phyloP scores from a whole-genome alignment of 345 rosid species.

The Syzygium oleosum region DNA sequence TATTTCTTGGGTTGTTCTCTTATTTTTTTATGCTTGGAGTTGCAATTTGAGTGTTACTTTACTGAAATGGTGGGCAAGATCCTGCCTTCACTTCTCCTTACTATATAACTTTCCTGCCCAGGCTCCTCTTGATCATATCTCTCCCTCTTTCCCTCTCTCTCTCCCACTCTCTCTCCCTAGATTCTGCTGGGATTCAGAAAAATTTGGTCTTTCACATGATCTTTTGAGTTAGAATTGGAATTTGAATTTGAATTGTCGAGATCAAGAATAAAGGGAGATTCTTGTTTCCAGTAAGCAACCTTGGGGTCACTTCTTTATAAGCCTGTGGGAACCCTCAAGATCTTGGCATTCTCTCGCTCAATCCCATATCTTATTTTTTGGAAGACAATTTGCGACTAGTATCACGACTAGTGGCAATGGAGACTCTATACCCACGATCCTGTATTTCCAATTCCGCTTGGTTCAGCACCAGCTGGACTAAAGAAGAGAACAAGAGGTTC shows the following conservation, averaged over 20 bases:
- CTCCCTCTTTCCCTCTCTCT: neutral
- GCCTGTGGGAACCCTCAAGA: neutral
- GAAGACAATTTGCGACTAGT: neutral
- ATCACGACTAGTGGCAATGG: conserved; percentile 22
- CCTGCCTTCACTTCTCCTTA: neutral
- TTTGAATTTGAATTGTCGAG: neutral
- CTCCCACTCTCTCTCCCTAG: neutral
- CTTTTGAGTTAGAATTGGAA: neutral
- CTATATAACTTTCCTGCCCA: neutral
- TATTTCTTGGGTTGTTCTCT: neutral
- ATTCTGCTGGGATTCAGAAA: neutral
- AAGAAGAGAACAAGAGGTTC: conserved; percentile 72
- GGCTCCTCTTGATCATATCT: neutral
- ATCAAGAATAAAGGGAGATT: neutral
- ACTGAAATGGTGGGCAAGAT: neutral
- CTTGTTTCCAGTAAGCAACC: neutral
- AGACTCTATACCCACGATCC: conserved; percentile 40
- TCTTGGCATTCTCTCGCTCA: neutral
- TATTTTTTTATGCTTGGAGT: neutral
- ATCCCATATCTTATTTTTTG: neutral
- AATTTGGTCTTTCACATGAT: neutral
- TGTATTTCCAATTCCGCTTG: conserved; percentile 16
- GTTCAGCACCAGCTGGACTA: conserved; percentile 43
- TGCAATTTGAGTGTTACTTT: neutral
- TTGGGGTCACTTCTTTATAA: neutral